Percentiles rank a stretch among this genome's conserved stretches.
Evolutionary conservation across 768 basidiomycete species (phyloP).

Genomic region (Leccinellum rugosiceps): DNA sequence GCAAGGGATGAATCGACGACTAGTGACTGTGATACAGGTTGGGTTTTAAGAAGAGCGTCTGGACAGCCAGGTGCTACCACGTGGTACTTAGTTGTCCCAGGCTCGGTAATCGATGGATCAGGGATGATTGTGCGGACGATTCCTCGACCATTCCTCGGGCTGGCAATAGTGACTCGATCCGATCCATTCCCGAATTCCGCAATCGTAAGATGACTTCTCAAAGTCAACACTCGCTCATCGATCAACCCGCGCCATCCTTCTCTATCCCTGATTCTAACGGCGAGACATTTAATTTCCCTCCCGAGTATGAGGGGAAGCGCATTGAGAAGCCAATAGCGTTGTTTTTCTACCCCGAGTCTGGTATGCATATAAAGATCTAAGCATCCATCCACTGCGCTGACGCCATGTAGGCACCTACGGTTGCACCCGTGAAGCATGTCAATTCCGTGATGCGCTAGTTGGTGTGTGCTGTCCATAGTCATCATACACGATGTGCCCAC

Average conservation of each 20-base stretch:
- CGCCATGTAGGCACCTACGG: slow-evolving; percentile 58
- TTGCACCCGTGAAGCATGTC: slow-evolving; percentile 80
- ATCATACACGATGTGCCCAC: not conserved
- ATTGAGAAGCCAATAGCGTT: slow-evolving; percentile 54
- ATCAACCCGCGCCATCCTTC: slow-evolving; percentile 62
- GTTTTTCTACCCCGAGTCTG: slow-evolving; percentile 78
- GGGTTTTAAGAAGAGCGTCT: slow-evolving; percentile 37
- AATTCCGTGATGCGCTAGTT: slow-evolving; percentile 75
- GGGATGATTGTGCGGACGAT: not conserved
- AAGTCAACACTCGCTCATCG: slow-evolving; percentile 50
- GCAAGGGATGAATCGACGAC: slow-evolving; percentile 12
- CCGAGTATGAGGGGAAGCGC: slow-evolving; percentile 43
- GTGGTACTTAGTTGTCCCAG: too few relatives aligned
- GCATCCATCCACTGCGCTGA: not conserved
- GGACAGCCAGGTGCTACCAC: slow-evolving; percentile 51
- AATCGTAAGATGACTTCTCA: slow-evolving; percentile 38
- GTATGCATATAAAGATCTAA: slow-evolving; percentile 27
- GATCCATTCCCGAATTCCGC: not conserved
- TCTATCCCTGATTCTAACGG: slow-evolving; percentile 66
- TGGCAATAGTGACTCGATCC: not conserved
- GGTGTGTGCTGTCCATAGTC: slow-evolving; percentile 38
- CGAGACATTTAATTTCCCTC: slow-evolving; percentile 54
- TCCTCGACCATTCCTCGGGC: not conserved
- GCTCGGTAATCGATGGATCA: not conserved
- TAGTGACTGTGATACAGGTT: not conserved